Conservation (phyloP, 306 rosid genomes). For the Glycine tomentella region DNA sequence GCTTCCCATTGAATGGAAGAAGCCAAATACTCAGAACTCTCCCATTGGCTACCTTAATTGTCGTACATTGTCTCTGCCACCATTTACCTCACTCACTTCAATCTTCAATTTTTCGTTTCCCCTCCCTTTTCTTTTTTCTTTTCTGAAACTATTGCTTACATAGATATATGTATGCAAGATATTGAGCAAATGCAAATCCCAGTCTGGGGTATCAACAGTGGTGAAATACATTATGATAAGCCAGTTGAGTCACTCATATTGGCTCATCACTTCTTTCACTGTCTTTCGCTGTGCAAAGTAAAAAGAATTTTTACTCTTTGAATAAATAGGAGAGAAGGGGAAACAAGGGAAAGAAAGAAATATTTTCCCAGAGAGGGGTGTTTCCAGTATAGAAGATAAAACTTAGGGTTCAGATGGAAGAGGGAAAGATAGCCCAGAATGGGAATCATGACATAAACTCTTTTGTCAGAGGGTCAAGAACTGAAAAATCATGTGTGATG, state of each 20-base stretch:
- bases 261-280: slow-evolving; percentile 56
- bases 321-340: slow-evolving; percentile 32
- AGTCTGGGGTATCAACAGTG: slow-evolving; percentile 53
- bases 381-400: slow-evolving; percentile 45
- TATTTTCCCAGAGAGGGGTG: slow-evolving; percentile 32
- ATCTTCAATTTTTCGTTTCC: slow-evolving; percentile 39
- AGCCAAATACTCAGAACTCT: slow-evolving; percentile 68
- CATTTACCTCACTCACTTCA: slow-evolving; percentile 53
- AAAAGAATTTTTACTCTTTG: slow-evolving; percentile 47
- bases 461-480: slow-evolving; percentile 76
- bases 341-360: slow-evolving; percentile 29
- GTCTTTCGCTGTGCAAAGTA: slow-evolving; percentile 34
- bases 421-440: slow-evolving; percentile 49
- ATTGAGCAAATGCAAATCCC: slow-evolving; percentile 57
- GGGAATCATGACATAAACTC: slow-evolving; percentile 70
- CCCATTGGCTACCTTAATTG: slow-evolving; percentile 63
- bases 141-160: slow-evolving; percentile 47
- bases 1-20: slow-evolving; percentile 54
- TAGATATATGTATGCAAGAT: slow-evolving; percentile 62
- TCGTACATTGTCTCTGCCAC: slow-evolving; percentile 58
- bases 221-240: slow-evolving; percentile 54
- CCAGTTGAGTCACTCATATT: slow-evolving; percentile 46
- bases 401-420: slow-evolving; percentile 59
- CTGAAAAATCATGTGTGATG: slow-evolving; percentile 80
- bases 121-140: slow-evolving; percentile 1